phyloP scores from a whole-genome alignment of 1,284 basidiomycete species.

The Baeospora myosura region DNA sequence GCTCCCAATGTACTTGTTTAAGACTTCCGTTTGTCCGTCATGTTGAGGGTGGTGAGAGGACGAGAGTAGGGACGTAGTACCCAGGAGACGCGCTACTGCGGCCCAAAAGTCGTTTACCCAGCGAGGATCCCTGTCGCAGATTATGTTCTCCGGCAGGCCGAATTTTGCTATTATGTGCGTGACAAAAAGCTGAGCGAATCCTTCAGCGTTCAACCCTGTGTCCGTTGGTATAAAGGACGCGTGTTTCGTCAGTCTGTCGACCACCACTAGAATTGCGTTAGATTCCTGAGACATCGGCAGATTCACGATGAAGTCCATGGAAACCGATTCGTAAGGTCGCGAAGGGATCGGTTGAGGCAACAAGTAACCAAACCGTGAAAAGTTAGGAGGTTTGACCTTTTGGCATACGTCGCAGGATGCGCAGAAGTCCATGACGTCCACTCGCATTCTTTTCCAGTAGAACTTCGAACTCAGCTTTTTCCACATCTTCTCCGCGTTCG shows the following conservation, averaged over 20 bases:
- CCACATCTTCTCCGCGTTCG: too few relatives aligned
- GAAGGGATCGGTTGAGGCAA: neutral
- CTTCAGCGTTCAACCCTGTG: neutral
- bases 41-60: neutral
- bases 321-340: slow-evolving; percentile 1
- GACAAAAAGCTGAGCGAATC: neutral
- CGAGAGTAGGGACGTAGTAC: neutral
- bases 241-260: neutral
- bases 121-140: neutral
- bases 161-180: neutral
- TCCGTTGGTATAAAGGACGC: neutral
- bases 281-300: neutral
- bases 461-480: too few relatives aligned
- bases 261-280: neutral
- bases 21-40: neutral
- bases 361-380: neutral
- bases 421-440: neutral
- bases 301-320: slow-evolving; percentile 1
- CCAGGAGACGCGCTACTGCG: neutral
- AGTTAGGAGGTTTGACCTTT: neutral
- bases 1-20: neutral
- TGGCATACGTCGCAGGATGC: neutral
- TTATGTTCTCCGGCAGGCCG: neutral
- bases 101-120: neutral
- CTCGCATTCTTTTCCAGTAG: too few relatives aligned